phyloP scores from a whole-genome alignment of 495 filamentous ascomycete genomes.

The Aspergillus cavernicola region DNA sequence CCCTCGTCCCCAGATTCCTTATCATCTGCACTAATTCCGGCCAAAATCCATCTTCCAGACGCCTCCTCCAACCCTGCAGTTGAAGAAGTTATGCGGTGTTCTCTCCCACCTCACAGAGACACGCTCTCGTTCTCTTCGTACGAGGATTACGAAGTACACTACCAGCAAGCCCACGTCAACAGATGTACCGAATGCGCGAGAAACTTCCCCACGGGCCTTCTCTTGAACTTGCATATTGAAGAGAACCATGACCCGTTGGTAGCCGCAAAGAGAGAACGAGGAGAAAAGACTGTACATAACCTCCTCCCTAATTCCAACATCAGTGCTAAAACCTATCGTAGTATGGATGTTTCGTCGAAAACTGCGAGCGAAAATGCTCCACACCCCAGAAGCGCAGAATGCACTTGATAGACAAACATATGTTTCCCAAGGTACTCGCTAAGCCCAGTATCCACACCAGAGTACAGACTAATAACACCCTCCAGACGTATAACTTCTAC shows the following conservation, averaged over 20 bases:
- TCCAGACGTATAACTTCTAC: conserved; percentile 79
- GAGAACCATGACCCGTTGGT: conserved; percentile 86
- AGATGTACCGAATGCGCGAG: conserved; percentile 77
- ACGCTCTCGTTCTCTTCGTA: conserved; percentile 66
- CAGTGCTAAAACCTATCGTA: conserved; percentile 24
- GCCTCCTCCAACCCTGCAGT: conserved; percentile 13
- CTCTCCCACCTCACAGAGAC: conserved; percentile 72
- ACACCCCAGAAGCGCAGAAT: conserved; percentile 77
- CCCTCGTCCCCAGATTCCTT: conserved; percentile 24
- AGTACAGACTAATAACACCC: neutral
- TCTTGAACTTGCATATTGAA: conserved; percentile 80
- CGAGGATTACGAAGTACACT: conserved; percentile 84
- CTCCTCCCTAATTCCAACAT: no score
- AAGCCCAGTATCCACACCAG: neutral
- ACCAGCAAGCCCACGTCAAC: conserved; percentile 74
- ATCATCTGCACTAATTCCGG: conserved; percentile 17
- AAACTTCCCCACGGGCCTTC: conserved; percentile 69
- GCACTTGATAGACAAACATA: conserved; percentile 91
- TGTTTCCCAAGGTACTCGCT: conserved; percentile 67
- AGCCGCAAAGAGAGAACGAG: conserved; percentile 65
- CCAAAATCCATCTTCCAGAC: conserved; percentile 28
- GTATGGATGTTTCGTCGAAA: conserved; percentile 87
- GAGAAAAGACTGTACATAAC: conserved; percentile 72
- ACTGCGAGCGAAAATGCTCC: conserved; percentile 80
- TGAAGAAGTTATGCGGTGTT: conserved; percentile 63